Base-by-base conservation (phyloP, 2,329 filamentous ascomycete genomes). In the Fusarium sp. region DNA sequence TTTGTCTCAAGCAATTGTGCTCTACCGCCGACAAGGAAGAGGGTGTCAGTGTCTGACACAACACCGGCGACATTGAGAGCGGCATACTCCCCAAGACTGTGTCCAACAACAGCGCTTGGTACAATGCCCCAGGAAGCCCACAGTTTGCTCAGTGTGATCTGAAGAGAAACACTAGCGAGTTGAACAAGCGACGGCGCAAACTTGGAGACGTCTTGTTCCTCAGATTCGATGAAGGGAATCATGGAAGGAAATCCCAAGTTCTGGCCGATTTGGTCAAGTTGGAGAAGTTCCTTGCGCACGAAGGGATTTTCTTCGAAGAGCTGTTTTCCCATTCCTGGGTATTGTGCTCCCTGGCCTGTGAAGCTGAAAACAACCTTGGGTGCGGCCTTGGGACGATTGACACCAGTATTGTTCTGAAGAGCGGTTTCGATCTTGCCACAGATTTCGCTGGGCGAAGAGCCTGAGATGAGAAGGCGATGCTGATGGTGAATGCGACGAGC, bases 21-120 rank as follows among this genome's bases (percentile, higher is more conserved):
- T 60, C 90, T 83, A 21, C 80, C 74, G 10, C 90, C 90, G 7
- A 91, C 88, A 0, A 92, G 81, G 46, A 86, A 87, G 12, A 93
- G 80, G 66, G 87, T 85, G 71, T 91, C 89, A 34, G 82, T 82
- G 18, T 84, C 85, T 1, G 87, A 89, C 18, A 91, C 79, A n/a
- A 91, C 87, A 25, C 88, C 89, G 46, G 89, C 87, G 13, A 87
- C 83, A 57, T 87, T 81, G 0, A 91, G 82, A 25, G 89, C 89
- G 1, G 72, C 72, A 21, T 72, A 72, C 4, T 74, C 69, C 1
- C 72, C 72, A 3, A 72, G 54, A 9, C 87, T 90, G 64, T 85
- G 84, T 7, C 84, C 84, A 5, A 86, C 68, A 5, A 85, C 83
- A 2, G 78, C 83, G 37, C 81, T 78, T 10, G 84, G 83, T 9